Evolutionary conservation across 768 basidiomycete genomes (phyloP).

Genomic region (Mycena latifolia): DNA sequence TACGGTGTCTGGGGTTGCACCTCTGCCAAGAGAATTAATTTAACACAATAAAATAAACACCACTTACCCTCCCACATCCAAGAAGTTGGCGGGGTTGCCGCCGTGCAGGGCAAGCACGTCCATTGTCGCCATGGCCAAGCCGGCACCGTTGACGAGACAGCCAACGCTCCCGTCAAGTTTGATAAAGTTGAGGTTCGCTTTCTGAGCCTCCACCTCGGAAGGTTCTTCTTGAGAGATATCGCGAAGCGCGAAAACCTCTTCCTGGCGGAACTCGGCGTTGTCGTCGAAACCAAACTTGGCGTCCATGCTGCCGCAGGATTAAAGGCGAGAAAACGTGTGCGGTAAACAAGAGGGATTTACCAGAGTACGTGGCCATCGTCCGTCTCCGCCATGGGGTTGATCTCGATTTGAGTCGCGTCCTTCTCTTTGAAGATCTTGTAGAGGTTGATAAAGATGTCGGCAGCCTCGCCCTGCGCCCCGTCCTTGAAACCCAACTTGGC

Average conservation of each 20-base stretch:
- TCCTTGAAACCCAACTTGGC: conserved; percentile 90
- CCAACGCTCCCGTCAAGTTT: conserved; percentile 98
- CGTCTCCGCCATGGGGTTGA: conserved; percentile 97
- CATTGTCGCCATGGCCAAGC: conserved; percentile 99
- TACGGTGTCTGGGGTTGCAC: conserved; percentile 98
- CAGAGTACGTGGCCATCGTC: conserved; percentile 93
- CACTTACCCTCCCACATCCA: conserved; percentile 94
- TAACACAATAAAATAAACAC: neutral
- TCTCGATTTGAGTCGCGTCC: conserved; percentile 99
- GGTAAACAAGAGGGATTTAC: conserved; percentile 58
- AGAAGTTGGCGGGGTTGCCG: conserved; percentile 97
- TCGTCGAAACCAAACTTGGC: conserved; percentile 99
- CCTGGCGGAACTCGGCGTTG: conserved; percentile 98
- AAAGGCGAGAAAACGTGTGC: conserved; percentile 1
- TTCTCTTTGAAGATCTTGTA: conserved; percentile 99
- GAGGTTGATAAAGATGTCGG: conserved; percentile 92
- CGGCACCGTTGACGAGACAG: conserved; percentile 98
- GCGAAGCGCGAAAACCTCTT: conserved; percentile 88
- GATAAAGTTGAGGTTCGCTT: conserved; percentile 97
- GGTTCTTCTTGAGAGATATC: conserved; percentile 97
- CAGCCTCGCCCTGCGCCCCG: conserved; percentile 85
- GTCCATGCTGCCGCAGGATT: conserved; percentile 82
- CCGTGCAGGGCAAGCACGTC: conserved; percentile 98
- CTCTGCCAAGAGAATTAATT: conserved; percentile 57
- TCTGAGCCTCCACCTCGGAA: conserved; percentile 97